Evolutionary conservation across 75 land plant species (phyloP).

Genomic region (Isoetes taiwanensis): DNA sequence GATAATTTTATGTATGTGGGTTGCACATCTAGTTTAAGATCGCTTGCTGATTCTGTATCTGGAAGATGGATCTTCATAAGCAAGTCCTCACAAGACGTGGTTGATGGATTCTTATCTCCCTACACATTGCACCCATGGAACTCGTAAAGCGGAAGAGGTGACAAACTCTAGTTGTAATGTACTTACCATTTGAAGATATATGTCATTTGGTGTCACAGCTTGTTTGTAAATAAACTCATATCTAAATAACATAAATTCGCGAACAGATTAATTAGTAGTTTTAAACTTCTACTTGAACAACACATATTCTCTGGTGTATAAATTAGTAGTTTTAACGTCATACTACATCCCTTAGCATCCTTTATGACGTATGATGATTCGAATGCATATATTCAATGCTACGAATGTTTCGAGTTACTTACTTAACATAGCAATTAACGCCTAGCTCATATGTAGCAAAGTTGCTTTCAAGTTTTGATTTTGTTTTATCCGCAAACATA

Average conservation of each 20-base stretch:
- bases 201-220: conserved; percentile 17
- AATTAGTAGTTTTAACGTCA: too few species aligned
- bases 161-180: not conserved
- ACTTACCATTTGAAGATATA: conserved; percentile 23
- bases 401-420: too few species aligned
- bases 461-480: too few species aligned
- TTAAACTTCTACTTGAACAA: too few species aligned
- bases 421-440: too few species aligned
- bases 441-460: too few species aligned
- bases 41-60: conserved; percentile 14
- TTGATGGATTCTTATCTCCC: conserved; percentile 17
- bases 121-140: not conserved
- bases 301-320: too few species aligned
- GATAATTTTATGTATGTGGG: conserved; percentile 14
- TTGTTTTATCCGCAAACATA: too few species aligned
- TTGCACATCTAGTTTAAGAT: conserved; percentile 15
- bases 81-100: conserved; percentile 18
- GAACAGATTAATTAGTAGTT: too few species aligned
- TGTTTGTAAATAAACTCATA: conserved; percentile 26
- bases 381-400: too few species aligned
- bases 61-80: conserved; percentile 22
- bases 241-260: not conserved
- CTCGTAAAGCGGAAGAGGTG: not conserved
- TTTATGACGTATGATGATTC: too few species aligned
- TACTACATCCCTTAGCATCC: too few species aligned